Evolutionary conservation across 352 stramenopile species (phyloP), one percentile per base, ranked within the genome.

Genomic region (Phytophthora brassicae): DNA sequence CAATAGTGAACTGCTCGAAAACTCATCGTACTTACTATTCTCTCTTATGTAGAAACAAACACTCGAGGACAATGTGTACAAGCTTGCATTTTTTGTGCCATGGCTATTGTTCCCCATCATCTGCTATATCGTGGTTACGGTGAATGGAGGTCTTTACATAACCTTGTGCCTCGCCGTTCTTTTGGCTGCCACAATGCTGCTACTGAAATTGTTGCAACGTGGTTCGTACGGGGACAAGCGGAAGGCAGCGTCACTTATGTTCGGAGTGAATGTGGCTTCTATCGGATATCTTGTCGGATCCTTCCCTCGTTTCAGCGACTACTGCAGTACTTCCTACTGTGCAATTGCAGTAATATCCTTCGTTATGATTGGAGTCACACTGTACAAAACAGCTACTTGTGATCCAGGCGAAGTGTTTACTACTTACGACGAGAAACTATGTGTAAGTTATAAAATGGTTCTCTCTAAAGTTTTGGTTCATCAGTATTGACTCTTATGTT

Each of bases 211-310:
- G 9, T 52, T 89, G 11, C 78, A 89, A 33, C 69, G 70, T 23
- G 80, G 84, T 0, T 76, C 81, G 5, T 91, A 93, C 54, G 79
- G 80, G 13, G 75, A 90, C 64, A 91, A 90, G 41, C 72, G 83
- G 23, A 93, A 93, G 48, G 81, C 80, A 8, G 81, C 81, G 6
- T 70, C 78, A 19, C 70, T 91, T 35, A 76, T 90, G 74, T 84
- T 93, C 11, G 84, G 84, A 17, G 64, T 91, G 43, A 93, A 91
- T 38, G 71, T 89, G n/a, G 77, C 80, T 23, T 91, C 81, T 7
- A 81, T 89, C 22, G 73, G 63, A 26, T 89, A 77, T 66, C 75
- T 93, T 56, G 70, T 82, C n/a, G 56, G 54, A 4, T 68, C 56
- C 49, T 85, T 88, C 33, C 66, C 77, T 33, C 28, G 14, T 12